phyloP scores from a whole-genome alignment of 1,139 yeast species.

The Diutina scorzettiae region DNA sequence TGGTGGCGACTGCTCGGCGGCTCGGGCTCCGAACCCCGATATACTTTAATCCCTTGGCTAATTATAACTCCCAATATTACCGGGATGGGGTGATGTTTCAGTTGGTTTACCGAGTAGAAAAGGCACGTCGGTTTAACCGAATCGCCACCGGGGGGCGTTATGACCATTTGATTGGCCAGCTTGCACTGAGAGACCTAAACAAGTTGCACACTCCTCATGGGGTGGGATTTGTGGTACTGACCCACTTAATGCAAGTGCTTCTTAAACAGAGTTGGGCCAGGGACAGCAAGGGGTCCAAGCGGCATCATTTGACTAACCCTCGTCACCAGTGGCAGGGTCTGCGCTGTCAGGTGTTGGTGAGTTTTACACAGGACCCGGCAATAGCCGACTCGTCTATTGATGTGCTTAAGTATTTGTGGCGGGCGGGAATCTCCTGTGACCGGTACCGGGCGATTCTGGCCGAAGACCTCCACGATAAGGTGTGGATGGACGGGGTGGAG shows the following conservation, averaged over 20 bases:
- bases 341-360: slow-evolving; percentile 72
- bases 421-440: slow-evolving; percentile 60
- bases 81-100: slow-evolving; percentile 80
- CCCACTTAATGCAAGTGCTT: slow-evolving; percentile 30
- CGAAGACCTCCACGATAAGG: slow-evolving; percentile 60
- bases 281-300: background rate
- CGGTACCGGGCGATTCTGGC: slow-evolving; percentile 37
- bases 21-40: slow-evolving; percentile 35
- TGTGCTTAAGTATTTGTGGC: slow-evolving; percentile 58
- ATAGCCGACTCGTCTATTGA: slow-evolving; percentile 51
- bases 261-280: slow-evolving; percentile 17
- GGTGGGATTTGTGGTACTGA: slow-evolving; percentile 68
- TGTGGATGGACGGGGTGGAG: slow-evolving; percentile 56
- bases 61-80: slow-evolving; percentile 71
- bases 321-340: slow-evolving; percentile 18
- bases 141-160: slow-evolving; percentile 91
- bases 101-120: slow-evolving; percentile 50
- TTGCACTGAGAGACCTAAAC: slow-evolving; percentile 32
- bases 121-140: slow-evolving; percentile 28
- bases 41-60: slow-evolving; percentile 59
- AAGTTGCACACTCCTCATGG: slow-evolving; percentile 35
- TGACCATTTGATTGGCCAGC: slow-evolving; percentile 54
- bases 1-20: slow-evolving; percentile 39
- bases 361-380: slow-evolving; percentile 46
- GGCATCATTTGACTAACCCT: slow-evolving; percentile 8